Evolutionary conservation across 805 yeast species (phyloP), one percentile per base, ranked within the genome.

Genomic region (Suhomyces faveliae): DNA sequence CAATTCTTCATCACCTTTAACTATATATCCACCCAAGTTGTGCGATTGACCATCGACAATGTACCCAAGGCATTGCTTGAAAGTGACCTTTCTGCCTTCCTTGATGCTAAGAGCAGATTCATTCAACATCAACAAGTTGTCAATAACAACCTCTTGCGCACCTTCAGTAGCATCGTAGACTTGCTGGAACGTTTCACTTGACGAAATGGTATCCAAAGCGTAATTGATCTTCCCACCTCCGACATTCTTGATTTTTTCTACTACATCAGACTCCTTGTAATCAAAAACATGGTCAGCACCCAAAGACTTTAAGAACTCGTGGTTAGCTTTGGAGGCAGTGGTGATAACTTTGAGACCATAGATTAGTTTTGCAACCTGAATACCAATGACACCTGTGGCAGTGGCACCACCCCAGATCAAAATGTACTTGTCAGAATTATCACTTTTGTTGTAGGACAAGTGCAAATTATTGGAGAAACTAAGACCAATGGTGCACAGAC

Each of bases 231-330:
- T 51, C 3, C 55, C 56, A 1, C 51, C 40, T 1, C 62, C 64
- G 4, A 35, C 43, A 13, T 47, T 40, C 45, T 52, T 52, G 37
- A 67, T 60, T 40, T 65, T 49, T n/a, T 53, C 54, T 38, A 58
- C 53, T 8, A 59, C 69, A 35, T 60, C 53, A 1, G 46, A n/a
- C 43, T 63, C 65, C 11, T 50, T 51, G 50, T 67, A 66, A 57
- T 68, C 71, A 43, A 62, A 61, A 2, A 57, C 55, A 2, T 49
- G 46, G 42, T 63, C 70, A 15, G 71, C 72, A 35, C 73, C 56
- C 7, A 51, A 21, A 13, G 44, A 13, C 38, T 42, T 45, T 47
- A 53, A 45, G 33, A 46, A 44, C 12, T 15, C 48, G 40, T 41
- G 47, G 43, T 49, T 38, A 21, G 35, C 40, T 17, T 45, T 30